Evolutionary conservation across 305 asterid genomes (phyloP), one percentile per base, ranked within the genome.

Genomic region (Solanum hybrid): DNA sequence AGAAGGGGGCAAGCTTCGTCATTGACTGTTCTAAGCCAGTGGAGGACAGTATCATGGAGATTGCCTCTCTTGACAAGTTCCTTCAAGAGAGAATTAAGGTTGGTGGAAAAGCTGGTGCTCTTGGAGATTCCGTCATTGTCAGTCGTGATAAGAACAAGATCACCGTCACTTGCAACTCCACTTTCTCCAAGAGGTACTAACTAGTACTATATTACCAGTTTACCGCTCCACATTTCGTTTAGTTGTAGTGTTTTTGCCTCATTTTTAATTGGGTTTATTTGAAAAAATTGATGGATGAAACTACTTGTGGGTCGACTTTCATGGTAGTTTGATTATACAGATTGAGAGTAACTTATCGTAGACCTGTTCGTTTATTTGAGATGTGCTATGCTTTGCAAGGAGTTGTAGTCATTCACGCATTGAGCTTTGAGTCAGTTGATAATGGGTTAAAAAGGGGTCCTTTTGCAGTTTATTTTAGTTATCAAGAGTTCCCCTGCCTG

Each of bases 61-160:
- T 95, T 61, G 95, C 95, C 33, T 95, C 97, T 0, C 91, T 96
- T 83, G 98, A 95, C 90, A 95, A 95, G 92, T 96, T 94, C 89
- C 93, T 96, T 37, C 98, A 95, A 92, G 98, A 96, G 86, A 92
- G 98, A 34, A 96, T 96, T 91, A 96, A 95, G 93, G 98, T 96
- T 82, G 98, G 96, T 67, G 98, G 98, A 86, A 96, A 96, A 92
- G 94, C 98, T 71, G 98, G 98, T 31, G 95, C 97, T 26, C 96
- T 96, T 29, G 98, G 97, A 0, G 98, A 96, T 29, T 92, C 98
- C 36, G 97, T 95, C 4, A 90, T 95, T 14, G 90, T 95, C 57
- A 88, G 85, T 33, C 98, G 97, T 18, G 98, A 96, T 31, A 96
- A 96, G 91, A 92, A 88, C 91, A 95, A 95, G 90, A 95, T 96